A percentile compares a stretch with the other conserved stretches of the same genome.
These are phyloP conservation scores for Cladophialophora chaetospira DNA, from an alignment of 2,329 filamentous ascomycete genomes.

Conservation along the genomic window DNA sequence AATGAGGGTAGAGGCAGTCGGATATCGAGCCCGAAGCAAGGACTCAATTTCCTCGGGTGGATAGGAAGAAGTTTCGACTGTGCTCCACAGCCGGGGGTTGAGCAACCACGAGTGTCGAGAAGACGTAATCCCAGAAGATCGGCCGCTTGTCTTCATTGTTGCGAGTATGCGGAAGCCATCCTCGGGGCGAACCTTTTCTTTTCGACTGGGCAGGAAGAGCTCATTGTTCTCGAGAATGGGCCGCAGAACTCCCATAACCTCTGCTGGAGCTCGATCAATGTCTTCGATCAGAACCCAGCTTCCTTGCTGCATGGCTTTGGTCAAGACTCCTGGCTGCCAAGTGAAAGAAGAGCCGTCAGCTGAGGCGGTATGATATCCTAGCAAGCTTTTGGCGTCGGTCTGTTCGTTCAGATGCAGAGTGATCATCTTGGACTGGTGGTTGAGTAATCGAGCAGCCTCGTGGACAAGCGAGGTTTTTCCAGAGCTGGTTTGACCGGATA, in stretches of 20 bases:
- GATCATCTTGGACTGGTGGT: conserved; percentile 79
- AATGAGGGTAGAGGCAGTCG: conserved; percentile 63
- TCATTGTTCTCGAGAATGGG: conserved; percentile 92
- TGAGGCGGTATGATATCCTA: conserved; percentile 91
- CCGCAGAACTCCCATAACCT: conserved; percentile 89
- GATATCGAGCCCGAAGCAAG: conserved; percentile 71
- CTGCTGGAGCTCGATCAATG: conserved; percentile 88
- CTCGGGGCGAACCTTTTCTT: conserved; percentile 79
- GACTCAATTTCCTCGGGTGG: conserved; percentile 69
- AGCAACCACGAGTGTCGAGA: conserved; percentile 47
- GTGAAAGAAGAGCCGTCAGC: conserved; percentile 83
- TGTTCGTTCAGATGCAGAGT: conserved; percentile 97
- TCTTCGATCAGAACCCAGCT: conserved; percentile 98
- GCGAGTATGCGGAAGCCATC: conserved; percentile 89
- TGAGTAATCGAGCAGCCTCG: conserved; percentile 77
- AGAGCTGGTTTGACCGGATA: conserved; percentile 80
- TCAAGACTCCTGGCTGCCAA: conserved; percentile 90
- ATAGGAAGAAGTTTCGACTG: conserved; percentile 69
- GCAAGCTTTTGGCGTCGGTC: conserved; percentile 93
- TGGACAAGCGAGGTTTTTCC: conserved; percentile 88
- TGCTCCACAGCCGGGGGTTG: conserved; percentile 72
- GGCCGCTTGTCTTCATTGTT: conserved; percentile 73
- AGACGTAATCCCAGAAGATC: conserved; percentile 70
- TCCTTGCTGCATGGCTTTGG: conserved; percentile 89
- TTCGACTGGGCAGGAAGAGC: conserved; percentile 83